Evolutionary conservation across 139 green algal genomes (phyloP).

Genomic region (Choricystis sp.): DNA sequence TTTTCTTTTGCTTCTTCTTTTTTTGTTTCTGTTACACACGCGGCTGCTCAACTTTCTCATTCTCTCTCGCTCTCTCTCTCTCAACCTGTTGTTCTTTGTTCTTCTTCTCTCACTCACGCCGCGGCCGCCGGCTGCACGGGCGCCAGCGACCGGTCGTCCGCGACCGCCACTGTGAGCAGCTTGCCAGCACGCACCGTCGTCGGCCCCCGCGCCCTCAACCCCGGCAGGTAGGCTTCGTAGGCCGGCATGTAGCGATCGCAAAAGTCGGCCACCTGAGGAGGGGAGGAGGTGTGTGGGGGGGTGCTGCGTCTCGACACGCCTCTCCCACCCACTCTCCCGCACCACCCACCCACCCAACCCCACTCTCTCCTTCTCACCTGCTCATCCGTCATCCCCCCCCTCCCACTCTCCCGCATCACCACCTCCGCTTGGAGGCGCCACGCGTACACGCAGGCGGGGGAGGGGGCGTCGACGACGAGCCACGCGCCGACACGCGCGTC

Average conservation of each 20-base stretch:
- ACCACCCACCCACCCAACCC: background rate
- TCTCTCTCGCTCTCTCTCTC: background rate
- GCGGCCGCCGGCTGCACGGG: constrained; percentile 24
- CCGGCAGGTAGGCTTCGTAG: constrained; percentile 88
- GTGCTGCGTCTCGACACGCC: background rate
- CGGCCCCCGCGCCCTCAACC: constrained; percentile 48
- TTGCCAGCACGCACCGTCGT: constrained; percentile 39
- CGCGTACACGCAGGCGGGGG: constrained; percentile 48
- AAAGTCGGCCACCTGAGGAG: constrained; percentile 64
- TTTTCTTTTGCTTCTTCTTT: background rate
- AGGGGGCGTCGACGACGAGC: constrained; percentile 78
- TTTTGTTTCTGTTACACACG: background rate
- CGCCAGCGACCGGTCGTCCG: constrained; percentile 36
- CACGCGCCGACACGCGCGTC: constrained; percentile 74
- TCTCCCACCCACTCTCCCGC: background rate
- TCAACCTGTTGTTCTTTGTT: too few species aligned
- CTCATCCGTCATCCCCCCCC: constrained; percentile 78
- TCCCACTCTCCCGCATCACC: constrained; percentile 58
- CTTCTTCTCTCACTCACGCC: constrained; percentile 10
- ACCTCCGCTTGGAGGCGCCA: constrained; percentile 84
- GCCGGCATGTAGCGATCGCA: constrained; percentile 88
- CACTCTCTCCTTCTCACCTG: too few species aligned
- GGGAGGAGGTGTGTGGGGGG: background rate
- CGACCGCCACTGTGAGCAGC: constrained; percentile 57
- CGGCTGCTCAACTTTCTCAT: background rate